These are phyloP conservation scores for Manihot esculenta DNA, from an alignment of 441 rosid genomes.

Conservation along the genomic window DNA sequence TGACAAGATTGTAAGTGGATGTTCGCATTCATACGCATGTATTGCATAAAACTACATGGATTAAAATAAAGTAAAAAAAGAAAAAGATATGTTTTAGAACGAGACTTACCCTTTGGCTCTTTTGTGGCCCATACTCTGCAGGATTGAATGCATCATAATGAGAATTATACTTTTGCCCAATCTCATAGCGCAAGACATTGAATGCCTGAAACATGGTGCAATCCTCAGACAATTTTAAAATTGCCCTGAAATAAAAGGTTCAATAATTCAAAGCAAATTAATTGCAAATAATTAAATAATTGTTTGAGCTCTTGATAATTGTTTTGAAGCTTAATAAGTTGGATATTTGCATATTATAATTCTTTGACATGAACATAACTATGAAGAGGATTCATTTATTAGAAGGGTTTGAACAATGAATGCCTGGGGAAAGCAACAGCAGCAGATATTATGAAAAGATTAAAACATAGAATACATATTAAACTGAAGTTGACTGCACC, in stretches of 20 bases:
- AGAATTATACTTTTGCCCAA: slow-evolving; percentile 55
- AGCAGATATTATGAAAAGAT: not conserved
- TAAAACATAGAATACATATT: not conserved
- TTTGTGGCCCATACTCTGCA: slow-evolving; percentile 52
- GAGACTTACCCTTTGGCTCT: slow-evolving; percentile 50
- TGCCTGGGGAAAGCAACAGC: not conserved
- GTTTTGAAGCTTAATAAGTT: not conserved
- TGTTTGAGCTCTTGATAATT: not conserved
- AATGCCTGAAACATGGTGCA: slow-evolving; percentile 53
- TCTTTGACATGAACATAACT: slow-evolving; percentile 2
- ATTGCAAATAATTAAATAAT: slow-evolving; percentile 7
- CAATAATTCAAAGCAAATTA: slow-evolving; percentile 29
- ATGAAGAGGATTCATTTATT: not conserved
- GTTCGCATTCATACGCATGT: not conserved
- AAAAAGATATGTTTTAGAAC: not conserved
- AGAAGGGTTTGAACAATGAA: not conserved
- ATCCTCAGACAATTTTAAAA: slow-evolving; percentile 35
- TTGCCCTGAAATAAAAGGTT: slow-evolving; percentile 37
- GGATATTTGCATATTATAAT: not conserved
- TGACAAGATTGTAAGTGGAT: not conserved
- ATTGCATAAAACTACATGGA: not conserved
- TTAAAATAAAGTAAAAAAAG: not conserved
- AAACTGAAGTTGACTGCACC: not conserved
- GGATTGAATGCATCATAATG: slow-evolving; percentile 60
- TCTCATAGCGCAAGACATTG: slow-evolving; percentile 62